Evolutionary conservation across 2,329 filamentous ascomycete genomes (phyloP).

Genomic region (Zasmidium citrigriseum): DNA sequence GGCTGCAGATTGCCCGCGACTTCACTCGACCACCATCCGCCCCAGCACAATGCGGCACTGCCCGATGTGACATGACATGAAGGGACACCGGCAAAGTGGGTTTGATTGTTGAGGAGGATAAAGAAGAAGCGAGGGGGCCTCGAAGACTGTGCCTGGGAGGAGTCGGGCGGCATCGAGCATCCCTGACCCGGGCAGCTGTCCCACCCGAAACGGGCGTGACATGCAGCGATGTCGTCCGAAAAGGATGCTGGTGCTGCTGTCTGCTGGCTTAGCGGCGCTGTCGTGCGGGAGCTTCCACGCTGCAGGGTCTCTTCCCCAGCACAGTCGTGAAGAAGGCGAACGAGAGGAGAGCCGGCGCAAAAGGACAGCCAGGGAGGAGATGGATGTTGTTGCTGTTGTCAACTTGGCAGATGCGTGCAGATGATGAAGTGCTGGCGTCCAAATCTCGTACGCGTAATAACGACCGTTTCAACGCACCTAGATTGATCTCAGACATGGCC

Average conservation of each 20-base stretch:
- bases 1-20: not conserved
- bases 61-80: too few relatives aligned
- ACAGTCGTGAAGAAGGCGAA: not conserved
- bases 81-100: not conserved
- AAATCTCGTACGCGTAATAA: not conserved
- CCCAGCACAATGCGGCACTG: not conserved
- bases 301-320: not conserved
- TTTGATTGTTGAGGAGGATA: not conserved
- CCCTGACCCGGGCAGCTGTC: not conserved
- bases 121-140: not conserved
- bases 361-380: too few relatives aligned
- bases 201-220: not conserved
- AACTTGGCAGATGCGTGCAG: too few relatives aligned
- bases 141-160: not conserved
- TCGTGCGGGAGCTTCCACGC: not conserved
- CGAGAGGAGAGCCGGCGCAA: not conserved
- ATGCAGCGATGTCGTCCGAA: not conserved
- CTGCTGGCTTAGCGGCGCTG: too few relatives aligned
- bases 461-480: not conserved
- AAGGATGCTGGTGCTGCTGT: not conserved
- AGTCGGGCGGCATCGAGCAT: not conserved
- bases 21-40: not conserved
- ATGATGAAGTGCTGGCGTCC: too few relatives aligned
- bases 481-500: not conserved
- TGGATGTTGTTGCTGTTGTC: too few relatives aligned